Percentiles rank a stretch among this genome's conserved stretches.
These are phyloP conservation scores for Phytophthora hibernalis DNA, from an alignment of 352 stramenopile genomes.

Conservation along the genomic window DNA sequence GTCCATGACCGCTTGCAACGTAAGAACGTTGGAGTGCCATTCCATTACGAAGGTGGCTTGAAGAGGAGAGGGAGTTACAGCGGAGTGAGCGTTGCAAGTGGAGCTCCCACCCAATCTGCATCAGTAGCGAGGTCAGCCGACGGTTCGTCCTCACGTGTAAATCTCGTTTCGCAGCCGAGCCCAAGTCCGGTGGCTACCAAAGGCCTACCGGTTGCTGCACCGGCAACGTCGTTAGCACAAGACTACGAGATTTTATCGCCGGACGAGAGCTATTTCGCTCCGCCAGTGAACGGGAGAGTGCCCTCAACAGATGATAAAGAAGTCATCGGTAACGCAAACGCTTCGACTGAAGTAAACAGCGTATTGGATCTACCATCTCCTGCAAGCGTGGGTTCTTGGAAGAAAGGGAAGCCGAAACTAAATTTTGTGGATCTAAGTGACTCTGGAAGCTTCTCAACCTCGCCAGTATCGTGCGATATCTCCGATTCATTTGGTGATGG, in stretches of 20 bases:
- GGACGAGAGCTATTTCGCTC: conserved; percentile 26
- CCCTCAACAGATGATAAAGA: conserved; percentile 11
- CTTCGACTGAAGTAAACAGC: conserved; percentile 1
- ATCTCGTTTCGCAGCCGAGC: conserved; percentile 8
- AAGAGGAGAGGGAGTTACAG: conserved; percentile 38
- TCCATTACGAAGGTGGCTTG: conserved; percentile 18
- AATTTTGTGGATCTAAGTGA: conserved; percentile 40
- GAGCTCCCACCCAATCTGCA: conserved; percentile 3
- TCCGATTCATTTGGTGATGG: conserved; percentile 21
- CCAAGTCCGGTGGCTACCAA: conserved; percentile 15
- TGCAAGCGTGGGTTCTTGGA: conserved; percentile 23
- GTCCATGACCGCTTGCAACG: conserved; percentile 34
- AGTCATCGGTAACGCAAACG: conserved; percentile 1
- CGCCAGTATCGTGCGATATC: conserved; percentile 31
- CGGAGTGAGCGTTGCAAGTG: conserved; percentile 17
- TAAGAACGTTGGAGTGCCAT: conserved; percentile 22
- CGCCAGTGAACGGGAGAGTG: conserved; percentile 14
- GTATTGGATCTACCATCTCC: conserved; percentile 21
- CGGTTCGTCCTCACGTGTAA: conserved; percentile 21
- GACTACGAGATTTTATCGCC: conserved; percentile 39
- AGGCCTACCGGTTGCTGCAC: conserved; percentile 12
- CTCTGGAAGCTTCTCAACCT: conserved; percentile 36
- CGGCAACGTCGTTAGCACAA: conserved; percentile 36
- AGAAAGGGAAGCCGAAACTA: conserved; percentile 35
- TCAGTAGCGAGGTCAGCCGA: conserved; percentile 21